Conservation (phyloP, 805 yeast species). For the Sugiyamaella chiloensis region DNA sequence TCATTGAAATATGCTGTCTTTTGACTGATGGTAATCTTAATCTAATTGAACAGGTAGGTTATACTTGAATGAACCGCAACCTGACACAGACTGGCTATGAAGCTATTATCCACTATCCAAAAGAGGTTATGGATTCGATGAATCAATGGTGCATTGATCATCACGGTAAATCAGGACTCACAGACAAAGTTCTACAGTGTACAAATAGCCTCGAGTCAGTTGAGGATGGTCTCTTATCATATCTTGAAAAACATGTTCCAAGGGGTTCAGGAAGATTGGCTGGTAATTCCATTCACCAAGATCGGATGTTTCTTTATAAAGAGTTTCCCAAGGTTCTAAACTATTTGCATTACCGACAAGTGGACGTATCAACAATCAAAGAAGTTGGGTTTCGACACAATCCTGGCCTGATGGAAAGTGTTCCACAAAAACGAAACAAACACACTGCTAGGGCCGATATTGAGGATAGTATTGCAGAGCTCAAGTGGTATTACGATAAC, state of each 20-base stretch:
- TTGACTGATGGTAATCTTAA: conserved; percentile 81
- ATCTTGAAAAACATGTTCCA: conserved; percentile 55
- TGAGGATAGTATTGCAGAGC: conserved; percentile 79
- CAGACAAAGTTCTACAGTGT: conserved; percentile 61
- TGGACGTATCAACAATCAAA: conserved; percentile 85
- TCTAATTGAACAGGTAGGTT: conserved; percentile 51
- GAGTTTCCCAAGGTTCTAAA: conserved; percentile 73
- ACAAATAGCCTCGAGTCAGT: conserved; percentile 56
- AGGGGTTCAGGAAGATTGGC: conserved; percentile 68
- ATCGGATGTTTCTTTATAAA: conserved; percentile 72
- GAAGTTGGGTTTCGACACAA: conserved; percentile 81
- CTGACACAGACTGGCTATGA: conserved; percentile 58
- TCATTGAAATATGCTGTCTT: conserved; percentile 88
- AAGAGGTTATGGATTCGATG: conserved; percentile 65
- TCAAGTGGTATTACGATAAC: conserved; percentile 70
- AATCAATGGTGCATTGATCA: conserved; percentile 83
- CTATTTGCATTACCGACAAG: conserved; percentile 66
- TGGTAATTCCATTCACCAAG: conserved; percentile 93
- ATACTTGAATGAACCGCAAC: background rate
- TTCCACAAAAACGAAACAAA: conserved; percentile 61
- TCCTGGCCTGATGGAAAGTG: conserved; percentile 50
- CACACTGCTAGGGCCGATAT: conserved; percentile 93
- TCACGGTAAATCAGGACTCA: conserved; percentile 74
- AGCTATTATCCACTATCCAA: conserved; percentile 69
- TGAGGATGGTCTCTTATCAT: conserved; percentile 59